Evolutionary conservation across 805 yeast genomes (phyloP).

Genomic region (Sungouiozyma ichnusensis): DNA sequence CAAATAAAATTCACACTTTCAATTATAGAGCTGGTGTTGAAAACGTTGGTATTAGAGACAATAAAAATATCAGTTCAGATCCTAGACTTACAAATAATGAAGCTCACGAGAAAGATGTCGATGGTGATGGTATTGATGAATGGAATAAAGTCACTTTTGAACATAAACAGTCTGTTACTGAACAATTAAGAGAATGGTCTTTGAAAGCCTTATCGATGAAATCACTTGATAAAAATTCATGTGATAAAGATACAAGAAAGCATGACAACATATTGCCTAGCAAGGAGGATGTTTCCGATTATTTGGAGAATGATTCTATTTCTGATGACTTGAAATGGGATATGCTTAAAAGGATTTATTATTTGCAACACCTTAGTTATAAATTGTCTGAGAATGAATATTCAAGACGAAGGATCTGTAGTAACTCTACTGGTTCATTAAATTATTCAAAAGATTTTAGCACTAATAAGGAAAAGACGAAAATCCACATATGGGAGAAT

Average conservation of each 20-base stretch:
- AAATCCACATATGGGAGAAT: conserved; percentile 9
- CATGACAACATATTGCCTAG: conserved; percentile 40
- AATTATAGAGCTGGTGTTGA: conserved; percentile 85
- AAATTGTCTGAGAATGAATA: conserved; percentile 32
- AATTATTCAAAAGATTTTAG: not conserved
- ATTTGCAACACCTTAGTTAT: conserved; percentile 56
- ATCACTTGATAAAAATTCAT: conserved; percentile 22
- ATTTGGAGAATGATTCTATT: conserved; percentile 38
- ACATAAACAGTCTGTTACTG: conserved; percentile 44
- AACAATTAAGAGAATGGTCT: conserved; percentile 49
- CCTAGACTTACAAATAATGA: conserved; percentile 62
- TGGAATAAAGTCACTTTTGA: conserved; percentile 38
- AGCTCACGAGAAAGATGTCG: conserved; percentile 62
- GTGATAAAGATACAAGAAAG: conserved; percentile 13
- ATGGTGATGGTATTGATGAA: conserved; percentile 65
- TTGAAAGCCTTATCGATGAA: conserved; percentile 31
- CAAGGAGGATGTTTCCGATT: conserved; percentile 44
- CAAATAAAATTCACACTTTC: conserved; percentile 41
- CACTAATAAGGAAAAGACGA: not conserved
- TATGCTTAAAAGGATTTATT: conserved; percentile 58
- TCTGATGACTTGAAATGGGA: conserved; percentile 55
- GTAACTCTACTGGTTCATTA: not conserved
- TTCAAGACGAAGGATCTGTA: conserved; percentile 1
- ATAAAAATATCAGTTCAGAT: conserved; percentile 71
- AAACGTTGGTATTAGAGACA: conserved; percentile 74